Percentiles rank a stretch among this genome's conserved stretches.
Conservation (phyloP, 305 asterid species). For the Nicotiana rustica region DNA sequence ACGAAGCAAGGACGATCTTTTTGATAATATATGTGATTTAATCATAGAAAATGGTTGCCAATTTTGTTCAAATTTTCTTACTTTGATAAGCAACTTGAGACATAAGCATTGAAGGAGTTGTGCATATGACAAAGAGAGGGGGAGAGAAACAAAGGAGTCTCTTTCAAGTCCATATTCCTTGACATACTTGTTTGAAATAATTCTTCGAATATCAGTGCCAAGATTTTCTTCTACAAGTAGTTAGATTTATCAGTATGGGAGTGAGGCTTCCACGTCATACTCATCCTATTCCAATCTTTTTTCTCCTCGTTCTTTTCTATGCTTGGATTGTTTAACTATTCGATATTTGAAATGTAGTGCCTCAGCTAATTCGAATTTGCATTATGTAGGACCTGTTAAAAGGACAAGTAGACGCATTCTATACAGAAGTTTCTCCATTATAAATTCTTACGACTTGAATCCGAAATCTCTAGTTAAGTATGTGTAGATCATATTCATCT, state of each 20-base stretch:
- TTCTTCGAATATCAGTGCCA: background rate
- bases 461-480: background rate
- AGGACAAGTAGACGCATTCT: too few species aligned
- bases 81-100: background rate
- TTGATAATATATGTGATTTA: too few species aligned
- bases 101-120: background rate
- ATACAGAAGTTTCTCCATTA: too few species aligned
- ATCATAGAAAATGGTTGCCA: background rate
- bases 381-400: too few species aligned
- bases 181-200: conserved; percentile 3
- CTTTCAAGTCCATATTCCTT: conserved; percentile 37
- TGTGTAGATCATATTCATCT: too few species aligned
- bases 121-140: conserved; percentile 14
- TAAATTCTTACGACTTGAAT: too few species aligned
- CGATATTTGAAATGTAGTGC: background rate
- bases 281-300: conserved; percentile 27
- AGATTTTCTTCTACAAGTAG: conserved; percentile 21
- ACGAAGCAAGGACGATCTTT: too few species aligned
- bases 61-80: background rate
- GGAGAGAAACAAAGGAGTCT: conserved; percentile 9
- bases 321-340: background rate
- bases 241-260: conserved; percentile 28
- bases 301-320: background rate
- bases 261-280: conserved; percentile 40
- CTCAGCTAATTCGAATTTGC: background rate